phyloP scores from a whole-genome alignment of 2,329 filamentous ascomycete species.

The Ophiostoma himal-ulmi region DNA sequence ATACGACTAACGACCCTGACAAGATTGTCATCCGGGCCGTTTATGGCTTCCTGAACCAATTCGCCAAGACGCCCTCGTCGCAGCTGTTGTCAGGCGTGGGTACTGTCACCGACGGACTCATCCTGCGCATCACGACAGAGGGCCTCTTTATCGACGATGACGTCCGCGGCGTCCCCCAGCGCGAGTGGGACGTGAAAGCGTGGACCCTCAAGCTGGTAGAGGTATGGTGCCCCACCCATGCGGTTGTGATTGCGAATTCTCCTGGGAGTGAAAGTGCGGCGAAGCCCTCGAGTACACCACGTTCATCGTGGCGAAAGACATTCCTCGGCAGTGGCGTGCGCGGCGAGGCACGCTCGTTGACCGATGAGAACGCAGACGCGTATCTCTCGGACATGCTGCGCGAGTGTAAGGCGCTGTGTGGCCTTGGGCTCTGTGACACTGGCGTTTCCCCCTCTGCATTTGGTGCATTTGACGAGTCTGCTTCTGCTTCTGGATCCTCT shows the following conservation, averaged over 20 bases:
- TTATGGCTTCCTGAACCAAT: conserved; percentile 86
- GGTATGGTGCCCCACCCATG: conserved; percentile 71
- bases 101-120: conserved; percentile 82
- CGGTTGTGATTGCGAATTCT: conserved; percentile 42
- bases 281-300: conserved; percentile 39
- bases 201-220: conserved; percentile 94
- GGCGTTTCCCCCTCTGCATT: conserved; percentile 30
- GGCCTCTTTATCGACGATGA: conserved; percentile 97
- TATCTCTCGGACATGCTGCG: conserved; percentile 58
- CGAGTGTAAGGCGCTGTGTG: conserved; percentile 60
- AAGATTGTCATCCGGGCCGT: conserved; percentile 95
- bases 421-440: conserved; percentile 46
- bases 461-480: conserved; percentile 26
- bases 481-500: conserved; percentile 26
- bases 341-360: conserved; percentile 47
- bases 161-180: conserved; percentile 79
- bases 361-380: conserved; percentile 60
- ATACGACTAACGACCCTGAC: conserved; percentile 82
- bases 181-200: conserved; percentile 97
- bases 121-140: conserved; percentile 86
- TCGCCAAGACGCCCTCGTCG: conserved; percentile 80
- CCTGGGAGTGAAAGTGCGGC: conserved; percentile 34
- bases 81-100: conserved; percentile 81
- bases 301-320: conserved; percentile 43
- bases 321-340: conserved; percentile 34